Percentiles rank a stretch among this genome's conserved stretches.
phyloP scores from a whole-genome alignment of 805 yeast species.

The Ogataea wickerhamii region DNA sequence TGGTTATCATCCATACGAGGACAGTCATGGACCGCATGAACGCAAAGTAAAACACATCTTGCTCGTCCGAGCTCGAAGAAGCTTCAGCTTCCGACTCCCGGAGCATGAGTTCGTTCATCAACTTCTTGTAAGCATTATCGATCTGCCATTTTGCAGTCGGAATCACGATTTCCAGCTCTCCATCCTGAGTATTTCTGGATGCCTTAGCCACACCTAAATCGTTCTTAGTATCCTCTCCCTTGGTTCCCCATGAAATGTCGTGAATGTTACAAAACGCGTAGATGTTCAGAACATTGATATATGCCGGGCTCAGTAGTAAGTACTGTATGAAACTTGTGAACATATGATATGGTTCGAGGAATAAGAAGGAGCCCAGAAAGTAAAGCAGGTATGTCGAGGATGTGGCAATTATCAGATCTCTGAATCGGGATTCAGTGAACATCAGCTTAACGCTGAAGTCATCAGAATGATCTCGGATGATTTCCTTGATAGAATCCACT shows the following conservation, averaged over 20 bases:
- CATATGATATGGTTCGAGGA: slow-evolving; percentile 92
- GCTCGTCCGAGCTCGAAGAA: slow-evolving; percentile 37
- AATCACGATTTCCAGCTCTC: slow-evolving; percentile 63
- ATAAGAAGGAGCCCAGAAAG: slow-evolving; percentile 71
- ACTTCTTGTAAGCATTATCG: slow-evolving; percentile 66
- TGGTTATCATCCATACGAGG: slow-evolving; percentile 82
- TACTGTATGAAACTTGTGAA: slow-evolving; percentile 84
- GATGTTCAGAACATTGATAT: slow-evolving; percentile 85
- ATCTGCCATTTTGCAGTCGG: slow-evolving; percentile 78
- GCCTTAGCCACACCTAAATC: slow-evolving; percentile 82
- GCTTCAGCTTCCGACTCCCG: slow-evolving; percentile 28
- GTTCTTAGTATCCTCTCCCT: slow-evolving; percentile 69
- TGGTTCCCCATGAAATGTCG: slow-evolving; percentile 97
- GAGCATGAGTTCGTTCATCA: slow-evolving; percentile 54
- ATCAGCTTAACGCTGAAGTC: slow-evolving; percentile 43
- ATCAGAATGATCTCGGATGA: slow-evolving; percentile 32
- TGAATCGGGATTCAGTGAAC: slow-evolving; percentile 65
- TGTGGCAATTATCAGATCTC: slow-evolving; percentile 85
- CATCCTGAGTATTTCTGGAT: slow-evolving; percentile 47
- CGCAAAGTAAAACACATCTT: slow-evolving; percentile 80
- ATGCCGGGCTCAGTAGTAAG: slow-evolving; percentile 78
- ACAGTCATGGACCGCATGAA: slow-evolving; percentile 86
- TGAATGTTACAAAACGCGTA: slow-evolving; percentile 96
- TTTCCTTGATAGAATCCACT: slow-evolving; percentile 50
- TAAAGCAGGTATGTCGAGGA: slow-evolving; percentile 81